Conservation (phyloP, 78 protist genomes). For the Mantamonas sphyraenae region DNA sequence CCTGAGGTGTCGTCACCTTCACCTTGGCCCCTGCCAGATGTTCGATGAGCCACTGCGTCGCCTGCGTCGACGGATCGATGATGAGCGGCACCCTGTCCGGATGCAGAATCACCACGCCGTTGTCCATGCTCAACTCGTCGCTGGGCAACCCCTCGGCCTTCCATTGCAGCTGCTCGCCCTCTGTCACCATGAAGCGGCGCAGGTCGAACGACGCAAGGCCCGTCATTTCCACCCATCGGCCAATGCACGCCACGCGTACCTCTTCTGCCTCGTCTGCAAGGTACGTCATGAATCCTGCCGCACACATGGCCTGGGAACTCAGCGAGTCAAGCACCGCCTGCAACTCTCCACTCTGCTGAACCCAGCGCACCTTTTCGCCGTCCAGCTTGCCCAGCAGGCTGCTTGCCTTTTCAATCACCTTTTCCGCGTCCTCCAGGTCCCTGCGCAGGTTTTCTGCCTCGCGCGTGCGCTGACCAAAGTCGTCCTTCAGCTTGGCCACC, state of each 20-base stretch:
- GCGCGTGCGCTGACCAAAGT: conserved; percentile 29
- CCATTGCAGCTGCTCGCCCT: conserved; percentile 54
- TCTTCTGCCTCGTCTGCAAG: conserved; percentile 42
- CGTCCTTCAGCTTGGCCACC: conserved; percentile 35
- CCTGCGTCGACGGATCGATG: conserved; percentile 71
- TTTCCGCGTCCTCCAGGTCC: conserved; percentile 30
- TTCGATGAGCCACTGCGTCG: conserved; percentile 52
- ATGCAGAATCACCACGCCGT: conserved; percentile 48
- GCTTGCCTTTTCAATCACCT: conserved; percentile 33
- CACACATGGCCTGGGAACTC: conserved; percentile 24
- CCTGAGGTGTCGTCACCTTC: conserved; percentile 42
- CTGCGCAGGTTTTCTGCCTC: conserved; percentile 48
- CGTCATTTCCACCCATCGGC: conserved; percentile 15
- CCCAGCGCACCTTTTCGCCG: conserved; percentile 73
- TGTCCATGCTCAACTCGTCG: conserved; percentile 64
- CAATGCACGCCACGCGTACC: conserved; percentile 8
- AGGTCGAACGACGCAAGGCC: background rate
- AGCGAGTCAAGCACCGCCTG: background rate
- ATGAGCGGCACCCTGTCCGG: conserved; percentile 33
- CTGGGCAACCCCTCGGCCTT: conserved; percentile 72
- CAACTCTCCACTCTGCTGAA: conserved; percentile 3
- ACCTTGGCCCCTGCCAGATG: conserved; percentile 11
- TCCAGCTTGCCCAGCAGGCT: conserved; percentile 54
- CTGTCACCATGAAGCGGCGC: conserved; percentile 36
- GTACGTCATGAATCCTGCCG: conserved; percentile 54